Evolutionary conservation across 306 rosid species (phyloP).

Genomic region (Ceratonia siliqua): DNA sequence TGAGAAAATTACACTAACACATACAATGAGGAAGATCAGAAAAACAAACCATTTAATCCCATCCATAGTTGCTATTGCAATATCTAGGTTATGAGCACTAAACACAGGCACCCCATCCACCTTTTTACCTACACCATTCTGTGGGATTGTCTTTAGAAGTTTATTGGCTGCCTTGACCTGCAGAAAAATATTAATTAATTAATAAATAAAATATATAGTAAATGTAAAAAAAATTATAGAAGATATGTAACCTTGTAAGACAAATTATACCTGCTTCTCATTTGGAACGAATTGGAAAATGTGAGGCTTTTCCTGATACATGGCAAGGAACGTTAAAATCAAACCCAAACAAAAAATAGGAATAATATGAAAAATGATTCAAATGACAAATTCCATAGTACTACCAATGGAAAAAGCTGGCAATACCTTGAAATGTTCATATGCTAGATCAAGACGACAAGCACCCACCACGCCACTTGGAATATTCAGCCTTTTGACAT

Average conservation of each 20-base stretch:
- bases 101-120: slow-evolving; percentile 97
- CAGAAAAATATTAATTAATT: slow-evolving; percentile 22
- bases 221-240: slow-evolving; percentile 15
- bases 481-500: slow-evolving; percentile 87
- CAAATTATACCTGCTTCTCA: slow-evolving; percentile 84
- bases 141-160: slow-evolving; percentile 65
- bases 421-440: slow-evolving; percentile 91
- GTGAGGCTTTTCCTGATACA: slow-evolving; percentile 82
- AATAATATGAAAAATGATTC: not conserved
- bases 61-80: slow-evolving; percentile 87
- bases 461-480: slow-evolving; percentile 99
- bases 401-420: slow-evolving; percentile 19
- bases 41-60: slow-evolving; percentile 80
- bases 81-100: slow-evolving; percentile 92
- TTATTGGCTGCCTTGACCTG: slow-evolving; percentile 96
- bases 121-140: slow-evolving; percentile 58
- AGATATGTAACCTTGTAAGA: slow-evolving; percentile 17
- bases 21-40: slow-evolving; percentile 31
- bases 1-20: slow-evolving; percentile 6
- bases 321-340: slow-evolving; percentile 8
- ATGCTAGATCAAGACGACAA: slow-evolving; percentile 93
- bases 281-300: slow-evolving; percentile 94
- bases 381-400: slow-evolving; percentile 5
- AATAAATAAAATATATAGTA: slow-evolving; percentile 12
- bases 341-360: slow-evolving; percentile 4